Evolutionary conservation across 371 early-diverging fungal genomes (phyloP).

Genomic region (Smittium culicis): DNA sequence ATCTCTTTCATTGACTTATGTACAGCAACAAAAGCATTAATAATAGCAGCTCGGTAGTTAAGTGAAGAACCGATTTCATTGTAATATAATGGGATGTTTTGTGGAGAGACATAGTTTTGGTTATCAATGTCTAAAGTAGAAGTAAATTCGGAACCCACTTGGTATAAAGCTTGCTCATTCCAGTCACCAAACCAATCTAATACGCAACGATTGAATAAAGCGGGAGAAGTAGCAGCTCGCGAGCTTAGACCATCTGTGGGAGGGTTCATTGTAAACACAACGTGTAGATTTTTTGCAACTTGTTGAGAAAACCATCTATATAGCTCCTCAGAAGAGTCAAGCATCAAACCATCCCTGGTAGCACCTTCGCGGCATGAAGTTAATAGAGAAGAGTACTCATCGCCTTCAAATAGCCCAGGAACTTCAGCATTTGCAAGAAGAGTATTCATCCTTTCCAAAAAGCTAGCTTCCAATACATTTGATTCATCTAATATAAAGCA

Average conservation of each 20-base stretch:
- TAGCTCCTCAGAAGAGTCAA: conserved; percentile 88
- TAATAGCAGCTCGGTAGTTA: conserved; percentile 67
- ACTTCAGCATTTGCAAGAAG: conserved; percentile 96
- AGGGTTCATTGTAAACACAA: conserved; percentile 98
- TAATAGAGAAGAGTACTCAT: conserved; percentile 91
- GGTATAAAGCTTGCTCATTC: conserved; percentile 94
- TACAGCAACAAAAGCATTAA: conserved; percentile 81
- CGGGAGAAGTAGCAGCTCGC: conserved; percentile 94
- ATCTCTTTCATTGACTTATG: conserved; percentile 80
- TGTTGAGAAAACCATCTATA: conserved; percentile 96
- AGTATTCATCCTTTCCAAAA: conserved; percentile 98
- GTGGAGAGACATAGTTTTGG: conserved; percentile 49
- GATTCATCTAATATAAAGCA: conserved; percentile 97
- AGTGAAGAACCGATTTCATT: conserved; percentile 57
- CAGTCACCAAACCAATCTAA: conserved; percentile 99
- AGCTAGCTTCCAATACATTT: conserved; percentile 88
- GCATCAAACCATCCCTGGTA: conserved; percentile 79
- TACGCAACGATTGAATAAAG: conserved; percentile 98
- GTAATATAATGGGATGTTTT: conserved; percentile 66
- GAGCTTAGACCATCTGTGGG: conserved; percentile 87
- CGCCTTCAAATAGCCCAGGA: conserved; percentile 97
- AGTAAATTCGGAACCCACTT: conserved; percentile 93
- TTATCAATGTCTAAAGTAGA: conserved; percentile 74
- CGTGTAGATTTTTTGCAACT: conserved; percentile 91
- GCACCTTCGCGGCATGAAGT: conserved; percentile 89